Conservation (phyloP, 1,139 yeast genomes). For the Candida sanyaensis region DNA sequence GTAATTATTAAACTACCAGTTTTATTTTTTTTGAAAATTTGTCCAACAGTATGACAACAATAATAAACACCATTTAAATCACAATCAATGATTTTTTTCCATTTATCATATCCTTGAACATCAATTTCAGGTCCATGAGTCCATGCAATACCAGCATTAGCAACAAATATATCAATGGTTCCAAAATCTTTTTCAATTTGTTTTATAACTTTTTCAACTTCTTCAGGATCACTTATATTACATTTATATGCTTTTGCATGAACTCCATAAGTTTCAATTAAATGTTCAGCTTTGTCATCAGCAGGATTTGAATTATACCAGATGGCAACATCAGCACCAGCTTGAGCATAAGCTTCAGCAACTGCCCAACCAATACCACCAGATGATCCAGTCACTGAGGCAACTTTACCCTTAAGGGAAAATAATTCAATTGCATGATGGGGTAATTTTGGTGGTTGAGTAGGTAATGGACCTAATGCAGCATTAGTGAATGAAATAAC, state of each 20-base stretch:
- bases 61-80: constrained; percentile 79
- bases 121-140: constrained; percentile 70
- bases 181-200: constrained; percentile 71
- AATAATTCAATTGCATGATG: constrained; percentile 49
- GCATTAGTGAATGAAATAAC: constrained; percentile 23
- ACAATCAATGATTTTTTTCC: constrained; percentile 69
- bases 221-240: constrained; percentile 58
- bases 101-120: constrained; percentile 39
- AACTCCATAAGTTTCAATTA: constrained; percentile 65
- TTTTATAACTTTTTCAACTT: constrained; percentile 57
- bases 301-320: constrained; percentile 66
- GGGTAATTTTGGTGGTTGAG: constrained; percentile 29
- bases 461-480: constrained; percentile 30
- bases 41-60: constrained; percentile 71
- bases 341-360: constrained; percentile 86
- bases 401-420: constrained; percentile 79
- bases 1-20: constrained; percentile 73
- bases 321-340: constrained; percentile 87
- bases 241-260: constrained; percentile 72
- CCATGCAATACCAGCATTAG: constrained; percentile 94
- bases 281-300: constrained; percentile 56
- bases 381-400: constrained; percentile 86
- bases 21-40: constrained; percentile 66
- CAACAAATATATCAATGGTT: constrained; percentile 80
- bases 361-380: constrained; percentile 85